Evolutionary conservation across 2,329 filamentous ascomycete genomes (phyloP).

Genomic region (Penicillium sp.): DNA sequence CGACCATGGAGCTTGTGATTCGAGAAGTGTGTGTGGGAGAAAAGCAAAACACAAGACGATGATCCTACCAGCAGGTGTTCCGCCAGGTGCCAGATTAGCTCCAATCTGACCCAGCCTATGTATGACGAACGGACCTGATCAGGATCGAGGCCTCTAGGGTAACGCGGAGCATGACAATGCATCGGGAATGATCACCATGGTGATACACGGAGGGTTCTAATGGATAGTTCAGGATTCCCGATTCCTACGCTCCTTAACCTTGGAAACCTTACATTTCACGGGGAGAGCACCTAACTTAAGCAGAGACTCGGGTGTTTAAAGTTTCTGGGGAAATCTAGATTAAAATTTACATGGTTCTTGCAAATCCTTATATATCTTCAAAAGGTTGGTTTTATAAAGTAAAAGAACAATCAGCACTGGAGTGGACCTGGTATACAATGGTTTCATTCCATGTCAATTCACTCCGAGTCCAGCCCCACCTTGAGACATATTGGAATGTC

Average conservation of each 20-base stretch:
- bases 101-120: neutral
- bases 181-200: constrained; percentile 1
- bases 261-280: neutral
- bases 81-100: neutral
- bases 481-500: neutral
- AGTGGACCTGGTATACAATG: neutral
- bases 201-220: constrained; percentile 17
- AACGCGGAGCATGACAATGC: constrained; percentile 8
- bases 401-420: neutral
- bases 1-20: neutral
- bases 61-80: neutral
- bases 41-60: neutral
- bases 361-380: too few species aligned
- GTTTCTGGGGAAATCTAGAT: constrained; percentile 10
- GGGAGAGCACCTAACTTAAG: neutral
- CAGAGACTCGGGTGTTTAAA: neutral
- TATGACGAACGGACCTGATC: constrained; percentile 13
- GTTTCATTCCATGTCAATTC: neutral
- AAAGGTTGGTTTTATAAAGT: neutral
- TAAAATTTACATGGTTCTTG: neutral
- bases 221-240: neutral
- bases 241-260: neutral
- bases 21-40: neutral
- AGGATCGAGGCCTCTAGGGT: constrained; percentile 14
- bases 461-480: neutral